Evolutionary conservation across 345 rosid genomes (phyloP).

Genomic region (Zanthoxylum bungeanum): DNA sequence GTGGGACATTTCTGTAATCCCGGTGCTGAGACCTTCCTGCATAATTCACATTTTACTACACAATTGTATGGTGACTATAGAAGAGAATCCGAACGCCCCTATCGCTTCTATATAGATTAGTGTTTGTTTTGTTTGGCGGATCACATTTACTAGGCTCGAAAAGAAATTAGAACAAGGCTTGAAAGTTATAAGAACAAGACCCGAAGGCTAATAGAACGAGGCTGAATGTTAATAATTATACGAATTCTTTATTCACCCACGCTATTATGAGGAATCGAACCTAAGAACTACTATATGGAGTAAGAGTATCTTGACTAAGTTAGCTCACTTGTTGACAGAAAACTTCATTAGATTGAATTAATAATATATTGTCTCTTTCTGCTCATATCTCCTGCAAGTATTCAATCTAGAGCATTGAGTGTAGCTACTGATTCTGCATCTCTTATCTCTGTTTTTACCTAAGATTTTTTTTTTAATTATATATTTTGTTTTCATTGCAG

Average conservation of each 20-base stretch:
- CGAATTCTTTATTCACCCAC: too few species aligned
- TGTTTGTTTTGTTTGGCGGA: too few species aligned
- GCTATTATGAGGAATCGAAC: too few species aligned
- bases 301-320: too few species aligned
- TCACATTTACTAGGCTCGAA: too few species aligned
- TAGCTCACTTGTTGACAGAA: background rate
- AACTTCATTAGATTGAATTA: background rate
- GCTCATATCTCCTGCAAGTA: background rate
- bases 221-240: too few species aligned
- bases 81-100: too few species aligned
- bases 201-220: too few species aligned
- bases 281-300: too few species aligned
- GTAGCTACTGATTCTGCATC: background rate
- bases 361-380: background rate
- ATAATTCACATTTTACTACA: background rate
- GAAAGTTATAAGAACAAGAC: too few species aligned
- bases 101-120: too few species aligned
- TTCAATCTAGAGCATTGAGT: background rate
- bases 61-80: background rate
- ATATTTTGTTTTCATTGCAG: conserved; percentile 14
- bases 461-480: conserved; percentile 5
- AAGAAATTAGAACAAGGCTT: too few species aligned
- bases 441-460: background rate
- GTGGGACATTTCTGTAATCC: background rate
- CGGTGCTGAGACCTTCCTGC: background rate